These are phyloP conservation scores for Claviceps africana DNA, from an alignment of 2,329 filamentous ascomycete genomes.

Conservation along the genomic window DNA sequence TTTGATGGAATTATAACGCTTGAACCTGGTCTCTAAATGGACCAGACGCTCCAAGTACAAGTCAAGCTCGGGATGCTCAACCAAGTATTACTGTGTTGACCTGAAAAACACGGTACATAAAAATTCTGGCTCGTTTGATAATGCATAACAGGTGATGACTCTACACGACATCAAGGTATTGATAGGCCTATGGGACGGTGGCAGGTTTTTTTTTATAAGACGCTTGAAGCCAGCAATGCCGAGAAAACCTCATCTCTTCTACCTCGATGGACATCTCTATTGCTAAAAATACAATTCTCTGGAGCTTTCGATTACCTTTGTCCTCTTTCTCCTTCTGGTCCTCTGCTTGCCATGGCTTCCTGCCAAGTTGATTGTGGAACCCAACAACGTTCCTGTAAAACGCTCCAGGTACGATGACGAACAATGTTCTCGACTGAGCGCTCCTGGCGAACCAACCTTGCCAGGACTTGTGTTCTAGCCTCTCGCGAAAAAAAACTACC, in stretches of 20 bases:
- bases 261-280: neutral
- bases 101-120: neutral
- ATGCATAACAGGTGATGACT: neutral
- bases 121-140: neutral
- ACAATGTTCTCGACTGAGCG: slow-evolving; percentile 66
- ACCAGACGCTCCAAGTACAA: no score
- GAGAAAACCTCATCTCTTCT: neutral
- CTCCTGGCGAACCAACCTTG: slow-evolving; percentile 59
- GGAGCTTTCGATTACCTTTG: neutral
- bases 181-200: neutral
- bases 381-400: slow-evolving; percentile 63
- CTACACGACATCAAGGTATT: neutral
- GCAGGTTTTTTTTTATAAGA: neutral
- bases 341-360: slow-evolving; percentile 46
- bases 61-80: neutral
- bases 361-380: slow-evolving; percentile 47
- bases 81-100: neutral
- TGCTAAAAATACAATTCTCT: neutral
- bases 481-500: slow-evolving; percentile 68
- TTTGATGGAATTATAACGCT: no score
- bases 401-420: slow-evolving; percentile 64
- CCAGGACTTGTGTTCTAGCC: slow-evolving; percentile 66
- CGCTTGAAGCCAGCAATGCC: neutral
- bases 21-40: no score
- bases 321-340: neutral